Percentiles rank a stretch among this genome's conserved stretches.
These are phyloP conservation scores for Strigomonas galati DNA, from an alignment of 208 protist genomes.

Conservation along the genomic window DNA sequence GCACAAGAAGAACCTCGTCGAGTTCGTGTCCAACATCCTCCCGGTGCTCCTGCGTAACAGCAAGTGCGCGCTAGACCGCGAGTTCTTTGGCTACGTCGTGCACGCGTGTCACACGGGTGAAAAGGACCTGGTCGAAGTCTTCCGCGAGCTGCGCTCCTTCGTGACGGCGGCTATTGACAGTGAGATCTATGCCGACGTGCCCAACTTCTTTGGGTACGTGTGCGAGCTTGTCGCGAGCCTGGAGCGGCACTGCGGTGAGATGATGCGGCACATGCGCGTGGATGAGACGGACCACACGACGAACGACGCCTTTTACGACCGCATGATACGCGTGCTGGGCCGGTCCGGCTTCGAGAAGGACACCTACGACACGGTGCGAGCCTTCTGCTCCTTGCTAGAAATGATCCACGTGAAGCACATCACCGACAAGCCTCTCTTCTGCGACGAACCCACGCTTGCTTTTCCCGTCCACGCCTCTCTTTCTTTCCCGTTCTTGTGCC, in stretches of 20 bases:
- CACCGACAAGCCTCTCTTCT: conserved; percentile 5
- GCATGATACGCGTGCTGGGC: conserved; percentile 48
- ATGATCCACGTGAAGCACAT: conserved; percentile 61
- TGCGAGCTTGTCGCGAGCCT: conserved; percentile 61
- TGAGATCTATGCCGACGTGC: conserved; percentile 75
- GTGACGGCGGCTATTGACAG: conserved; percentile 43
- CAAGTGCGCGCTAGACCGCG: conserved; percentile 52
- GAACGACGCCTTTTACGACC: conserved; percentile 65
- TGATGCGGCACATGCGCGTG: not conserved
- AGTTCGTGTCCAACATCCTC: conserved; percentile 32
- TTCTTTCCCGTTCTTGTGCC: conserved; percentile 71
- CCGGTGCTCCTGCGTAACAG: conserved; percentile 39
- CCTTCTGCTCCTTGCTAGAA: conserved; percentile 68
- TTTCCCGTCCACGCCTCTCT: conserved; percentile 24
- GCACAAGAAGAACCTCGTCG: conserved; percentile 26
- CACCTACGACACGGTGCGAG: conserved; percentile 38
- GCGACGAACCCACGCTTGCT: not conserved
- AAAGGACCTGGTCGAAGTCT: conserved; percentile 24
- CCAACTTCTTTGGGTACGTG: conserved; percentile 74
- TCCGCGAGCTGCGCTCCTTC: conserved; percentile 35
- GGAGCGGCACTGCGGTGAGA: conserved; percentile 22
- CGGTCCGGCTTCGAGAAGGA: conserved; percentile 49
- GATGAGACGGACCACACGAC: conserved; percentile 14
- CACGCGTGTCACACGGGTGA: conserved; percentile 12
- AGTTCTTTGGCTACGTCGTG: conserved; percentile 57